phyloP scores from a whole-genome alignment of 176 grass and related monocot genomes.

The Pharus latifolius region DNA sequence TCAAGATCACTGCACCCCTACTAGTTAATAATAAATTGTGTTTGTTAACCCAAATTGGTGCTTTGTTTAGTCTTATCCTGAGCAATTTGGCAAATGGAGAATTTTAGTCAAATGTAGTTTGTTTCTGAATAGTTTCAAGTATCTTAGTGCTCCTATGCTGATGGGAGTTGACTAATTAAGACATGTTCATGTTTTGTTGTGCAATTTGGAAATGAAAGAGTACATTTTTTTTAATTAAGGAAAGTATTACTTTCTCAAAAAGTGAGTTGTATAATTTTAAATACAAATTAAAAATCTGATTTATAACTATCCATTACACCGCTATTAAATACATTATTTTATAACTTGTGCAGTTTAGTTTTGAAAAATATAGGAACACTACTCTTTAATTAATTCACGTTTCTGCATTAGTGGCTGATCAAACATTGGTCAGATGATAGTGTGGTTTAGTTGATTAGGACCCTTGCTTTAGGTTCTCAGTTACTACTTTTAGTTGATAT shows the following conservation, averaged over 20 bases:
- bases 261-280: too few relatives aligned
- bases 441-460: background rate
- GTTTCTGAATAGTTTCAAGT: background rate
- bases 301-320: too few relatives aligned
- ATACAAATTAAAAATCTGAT: too few relatives aligned
- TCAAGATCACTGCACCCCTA: slow-evolving; percentile 5
- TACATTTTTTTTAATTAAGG: background rate
- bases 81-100: slow-evolving; percentile 23
- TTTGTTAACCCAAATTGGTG: background rate
- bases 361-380: too few relatives aligned
- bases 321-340: too few relatives aligned
- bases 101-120: background rate
- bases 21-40: background rate
- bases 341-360: too few relatives aligned
- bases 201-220: background rate
- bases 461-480: background rate
- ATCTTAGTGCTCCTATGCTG: background rate
- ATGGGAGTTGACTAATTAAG: slow-evolving; percentile 19
- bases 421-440: background rate
- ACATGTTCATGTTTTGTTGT: background rate
- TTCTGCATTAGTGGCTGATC: background rate
- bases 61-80: slow-evolving; percentile 13
- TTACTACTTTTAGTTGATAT: background rate
- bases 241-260: background rate
- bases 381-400: too few relatives aligned